A percentile compares a stretch with the other conserved stretches of the same genome.
Conservation (phyloP, 2,329 filamentous ascomycete genomes). For the Diaporthe aspalathi region DNA sequence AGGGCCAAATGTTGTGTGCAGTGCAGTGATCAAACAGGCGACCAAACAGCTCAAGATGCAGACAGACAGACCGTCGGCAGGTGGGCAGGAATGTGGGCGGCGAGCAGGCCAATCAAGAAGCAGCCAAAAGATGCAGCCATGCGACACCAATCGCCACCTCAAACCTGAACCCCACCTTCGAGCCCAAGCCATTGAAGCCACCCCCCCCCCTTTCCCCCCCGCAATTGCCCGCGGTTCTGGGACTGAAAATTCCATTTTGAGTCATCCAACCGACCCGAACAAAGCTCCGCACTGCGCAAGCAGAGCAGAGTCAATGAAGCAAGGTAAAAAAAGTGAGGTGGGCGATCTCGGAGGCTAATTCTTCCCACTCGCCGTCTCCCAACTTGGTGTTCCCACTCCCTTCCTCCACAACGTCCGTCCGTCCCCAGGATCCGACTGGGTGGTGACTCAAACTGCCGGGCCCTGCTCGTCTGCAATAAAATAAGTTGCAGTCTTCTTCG, state of each 20-base stretch:
- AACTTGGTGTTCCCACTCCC: no score
- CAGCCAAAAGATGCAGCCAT: background rate
- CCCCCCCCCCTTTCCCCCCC: slow-evolving; percentile 16
- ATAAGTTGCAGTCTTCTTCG: slow-evolving; percentile 17
- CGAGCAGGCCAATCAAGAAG: slow-evolving; percentile 13
- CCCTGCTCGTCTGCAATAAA: slow-evolving; percentile 9
- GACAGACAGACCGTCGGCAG: background rate
- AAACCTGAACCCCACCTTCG: slow-evolving; percentile 13
- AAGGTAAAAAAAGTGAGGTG: background rate
- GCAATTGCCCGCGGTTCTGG: background rate
- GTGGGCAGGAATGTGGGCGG: slow-evolving; percentile 13
- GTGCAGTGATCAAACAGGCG: background rate
- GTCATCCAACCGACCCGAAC: slow-evolving; percentile 15
- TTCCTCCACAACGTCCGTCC: background rate
- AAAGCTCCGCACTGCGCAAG: background rate
- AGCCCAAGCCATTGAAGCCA: no score
- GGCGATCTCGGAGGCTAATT: slow-evolving; percentile 28
- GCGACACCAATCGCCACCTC: slow-evolving; percentile 14
- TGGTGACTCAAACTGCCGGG: slow-evolving; percentile 22
- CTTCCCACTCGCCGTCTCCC: background rate
- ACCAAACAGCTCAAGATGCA: slow-evolving; percentile 5
- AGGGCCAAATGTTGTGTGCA: background rate
- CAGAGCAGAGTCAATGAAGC: background rate
- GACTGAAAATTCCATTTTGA: slow-evolving; percentile 21
- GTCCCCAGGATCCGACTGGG: background rate